Base-by-base conservation (phyloP, 305 asterid genomes). In the Fraxinus dipetala region DNA sequence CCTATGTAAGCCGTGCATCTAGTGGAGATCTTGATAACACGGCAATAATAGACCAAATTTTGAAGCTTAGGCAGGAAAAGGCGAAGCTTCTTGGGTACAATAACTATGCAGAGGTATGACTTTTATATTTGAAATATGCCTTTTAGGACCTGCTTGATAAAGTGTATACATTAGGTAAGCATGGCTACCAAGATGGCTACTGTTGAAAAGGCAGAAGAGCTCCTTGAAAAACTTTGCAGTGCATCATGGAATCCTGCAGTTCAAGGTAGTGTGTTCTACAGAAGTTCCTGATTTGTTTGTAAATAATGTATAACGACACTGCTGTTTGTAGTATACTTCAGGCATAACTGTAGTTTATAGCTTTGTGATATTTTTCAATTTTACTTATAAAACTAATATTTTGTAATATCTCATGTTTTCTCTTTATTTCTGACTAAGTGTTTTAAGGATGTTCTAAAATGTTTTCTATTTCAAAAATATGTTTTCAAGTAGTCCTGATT, bases 121-220 rank as follows among this genome's bases (percentile, higher is more conserved):
- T 77, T 75, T 56, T 43, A 43, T 32, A 76, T 76, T 75, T 79
- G 36, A 16, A 51, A 43, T 22, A 31, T 31, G 67, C 70, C 67
- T 83, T 81, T 81, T 40, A 54, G 35, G 63, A 81, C 78, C 77
- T 61, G 85, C 74, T 79, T 85, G 73, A 89, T 59, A 31, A 70
- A 77, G 79, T 83, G 72, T 70, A 40, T 78, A 40, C 81, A 72
- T 81, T 86, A 96, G 99, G 94, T 96, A 77, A 96, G 99, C 89
- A 95, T 96, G 98, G 97, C 98, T 32, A 87, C 91, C 84, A 96
- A 96, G 90, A 96, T 96, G 99, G 99, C 99, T 36, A 93, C 98
- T 63, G 92, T 90, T 83, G 92, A 90, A 48, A 91, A 92, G 87
- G 99, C 97, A 36, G 91, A 85, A 89, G 98, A 94, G 87, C 98